A percentile compares a stretch with the other conserved stretches of the same genome.
Evolutionary conservation across 257 asterid genomes (phyloP).

Genomic region (Handroanthus guayacan): DNA sequence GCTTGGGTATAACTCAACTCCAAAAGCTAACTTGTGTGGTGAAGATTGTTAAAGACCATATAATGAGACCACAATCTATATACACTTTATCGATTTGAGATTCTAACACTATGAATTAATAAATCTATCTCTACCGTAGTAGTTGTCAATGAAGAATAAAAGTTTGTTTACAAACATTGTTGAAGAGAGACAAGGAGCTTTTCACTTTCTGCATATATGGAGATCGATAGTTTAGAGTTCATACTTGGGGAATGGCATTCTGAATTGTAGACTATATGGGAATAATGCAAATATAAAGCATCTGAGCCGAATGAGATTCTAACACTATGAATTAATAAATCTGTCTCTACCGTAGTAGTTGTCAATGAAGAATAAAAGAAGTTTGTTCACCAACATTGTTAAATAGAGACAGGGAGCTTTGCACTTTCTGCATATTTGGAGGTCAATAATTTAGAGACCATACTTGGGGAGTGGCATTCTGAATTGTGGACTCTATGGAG

Average conservation of each 20-base stretch:
- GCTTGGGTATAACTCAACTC: no score
- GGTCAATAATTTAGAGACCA: not conserved
- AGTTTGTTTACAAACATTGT: conserved; percentile 13
- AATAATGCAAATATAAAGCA: not conserved
- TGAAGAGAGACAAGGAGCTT: conserved; percentile 11
- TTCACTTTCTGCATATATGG: not conserved
- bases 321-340: not conserved
- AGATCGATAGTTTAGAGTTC: not conserved
- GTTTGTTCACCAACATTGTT: conserved; percentile 15
- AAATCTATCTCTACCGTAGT: conserved; percentile 1
- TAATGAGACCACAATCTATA: no score
- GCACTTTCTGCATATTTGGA: not conserved
- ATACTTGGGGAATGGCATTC: not conserved
- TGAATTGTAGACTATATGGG: not conserved
- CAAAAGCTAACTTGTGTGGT: no score
- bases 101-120: not conserved
- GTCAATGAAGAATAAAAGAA: conserved; percentile 4
- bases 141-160: conserved; percentile 7
- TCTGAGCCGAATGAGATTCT: not conserved
- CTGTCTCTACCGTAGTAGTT: not conserved
- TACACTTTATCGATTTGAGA: no score
- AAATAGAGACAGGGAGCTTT: conserved; percentile 5
- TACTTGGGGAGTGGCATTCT: not conserved
- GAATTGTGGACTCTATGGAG: not conserved
- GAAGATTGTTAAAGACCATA: no score